phyloP scores from a whole-genome alignment of 768 basidiomycete species.

The Rhizopogon sp. region DNA sequence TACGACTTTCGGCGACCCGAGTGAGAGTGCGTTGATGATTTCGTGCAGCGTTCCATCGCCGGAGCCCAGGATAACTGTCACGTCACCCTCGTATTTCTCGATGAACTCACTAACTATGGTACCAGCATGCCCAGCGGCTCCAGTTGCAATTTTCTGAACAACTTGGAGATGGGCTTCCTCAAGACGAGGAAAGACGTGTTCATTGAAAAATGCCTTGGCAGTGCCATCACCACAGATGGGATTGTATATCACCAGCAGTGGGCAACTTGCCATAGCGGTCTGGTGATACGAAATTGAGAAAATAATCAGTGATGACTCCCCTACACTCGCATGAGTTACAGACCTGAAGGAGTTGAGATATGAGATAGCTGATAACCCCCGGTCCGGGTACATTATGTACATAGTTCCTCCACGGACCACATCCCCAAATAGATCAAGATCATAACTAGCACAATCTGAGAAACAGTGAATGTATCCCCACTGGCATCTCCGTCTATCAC shows the following conservation, averaged over 20 bases:
- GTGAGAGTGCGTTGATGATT: constrained; percentile 60
- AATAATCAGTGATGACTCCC: not conserved
- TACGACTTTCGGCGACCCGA: constrained; percentile 15
- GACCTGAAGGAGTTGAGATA: not conserved
- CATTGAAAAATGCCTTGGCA: constrained; percentile 50
- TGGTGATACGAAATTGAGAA: not conserved
- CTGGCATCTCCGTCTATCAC: not conserved
- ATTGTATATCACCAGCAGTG: constrained; percentile 67
- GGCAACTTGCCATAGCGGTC: constrained; percentile 26
- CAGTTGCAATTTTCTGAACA: constrained; percentile 42
- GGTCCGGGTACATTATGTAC: not conserved
- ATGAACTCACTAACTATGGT: constrained; percentile 38
- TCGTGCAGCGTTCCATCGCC: constrained; percentile 95
- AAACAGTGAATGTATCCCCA: not conserved
- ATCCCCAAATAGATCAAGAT: constrained; percentile 6
- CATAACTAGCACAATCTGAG: not conserved
- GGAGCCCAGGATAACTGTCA: constrained; percentile 61
- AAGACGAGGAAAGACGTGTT: constrained; percentile 64
- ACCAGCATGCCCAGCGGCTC: constrained; percentile 51
- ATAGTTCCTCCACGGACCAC: too few species aligned
- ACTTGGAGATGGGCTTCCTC: constrained; percentile 27
- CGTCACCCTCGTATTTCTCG: constrained; percentile 19
- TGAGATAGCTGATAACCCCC: too few species aligned
- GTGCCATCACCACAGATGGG: constrained; percentile 63
- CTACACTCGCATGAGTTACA: not conserved